These are phyloP conservation scores for Eleusine coracana DNA, from an alignment of 176 grass and related monocot genomes.

Conservation along the genomic window DNA sequence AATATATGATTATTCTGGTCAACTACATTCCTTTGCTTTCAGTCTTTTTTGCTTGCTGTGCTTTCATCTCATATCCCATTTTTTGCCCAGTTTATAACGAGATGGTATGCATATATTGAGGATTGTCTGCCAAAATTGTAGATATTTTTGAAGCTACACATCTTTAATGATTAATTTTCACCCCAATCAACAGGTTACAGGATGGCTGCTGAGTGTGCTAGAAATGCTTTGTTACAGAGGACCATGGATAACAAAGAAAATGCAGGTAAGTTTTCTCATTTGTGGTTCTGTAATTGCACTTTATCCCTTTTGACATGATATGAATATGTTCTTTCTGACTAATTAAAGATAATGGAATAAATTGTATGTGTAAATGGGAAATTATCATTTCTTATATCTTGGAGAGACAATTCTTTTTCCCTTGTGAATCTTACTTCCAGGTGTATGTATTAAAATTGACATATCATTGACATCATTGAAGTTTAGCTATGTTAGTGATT, in stretches of 20 bases:
- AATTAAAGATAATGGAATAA: background rate
- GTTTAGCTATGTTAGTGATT: background rate
- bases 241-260: conserved; percentile 93
- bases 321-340: background rate
- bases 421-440: background rate
- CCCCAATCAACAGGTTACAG: conserved; percentile 61
- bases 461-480: background rate
- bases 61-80: background rate
- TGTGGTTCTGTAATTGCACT: conserved; percentile 4
- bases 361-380: background rate
- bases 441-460: background rate
- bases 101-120: background rate
- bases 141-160: background rate
- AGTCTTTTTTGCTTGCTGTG: background rate
- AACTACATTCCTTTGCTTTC: conserved; percentile 2
- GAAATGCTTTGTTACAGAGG: conserved; percentile 67
- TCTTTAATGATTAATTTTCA: conserved; percentile 8
- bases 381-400: background rate
- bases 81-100: background rate
- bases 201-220: conserved; percentile 88
- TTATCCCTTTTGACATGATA: background rate
- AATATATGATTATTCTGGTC: background rate
- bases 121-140: background rate
- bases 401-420: background rate
- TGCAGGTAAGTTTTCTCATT: conserved; percentile 50